Percentiles rank a stretch among this genome's conserved stretches.
Evolutionary conservation across 305 asterid species (phyloP).

Genomic region (Caryopteris hybrid): DNA sequence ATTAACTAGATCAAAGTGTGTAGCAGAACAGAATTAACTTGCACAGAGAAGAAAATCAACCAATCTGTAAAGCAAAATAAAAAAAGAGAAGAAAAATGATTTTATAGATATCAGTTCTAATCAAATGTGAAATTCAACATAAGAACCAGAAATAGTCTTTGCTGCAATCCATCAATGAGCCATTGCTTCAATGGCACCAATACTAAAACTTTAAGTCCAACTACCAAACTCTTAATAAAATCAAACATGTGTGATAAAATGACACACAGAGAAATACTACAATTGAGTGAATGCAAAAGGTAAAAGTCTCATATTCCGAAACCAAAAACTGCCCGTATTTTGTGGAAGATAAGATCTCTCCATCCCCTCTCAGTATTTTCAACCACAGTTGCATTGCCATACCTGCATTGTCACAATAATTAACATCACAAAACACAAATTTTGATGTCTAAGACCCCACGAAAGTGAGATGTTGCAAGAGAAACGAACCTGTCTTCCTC

Average conservation of each 20-base stretch:
- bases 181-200: slow-evolving; percentile 11
- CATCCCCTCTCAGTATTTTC: slow-evolving; percentile 74
- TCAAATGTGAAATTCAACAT: neutral
- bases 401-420: slow-evolving; percentile 37
- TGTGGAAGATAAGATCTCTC: slow-evolving; percentile 65
- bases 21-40: too few relatives aligned
- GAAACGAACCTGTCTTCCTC: slow-evolving; percentile 89
- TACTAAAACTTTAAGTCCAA: slow-evolving; percentile 2
- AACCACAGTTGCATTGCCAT: slow-evolving; percentile 64
- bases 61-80: too few relatives aligned
- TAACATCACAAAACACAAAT: neutral
- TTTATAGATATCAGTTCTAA: neutral
- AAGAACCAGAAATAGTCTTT: neutral
- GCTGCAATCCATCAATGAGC: neutral
- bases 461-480: neutral
- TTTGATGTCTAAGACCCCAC: neutral
- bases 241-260: slow-evolving; percentile 2
- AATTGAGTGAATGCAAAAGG: neutral
- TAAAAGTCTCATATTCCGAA: slow-evolving; percentile 41
- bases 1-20: too few relatives aligned
- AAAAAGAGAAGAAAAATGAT: too few relatives aligned
- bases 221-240: slow-evolving; percentile 12
- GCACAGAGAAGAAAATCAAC: too few relatives aligned
- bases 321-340: slow-evolving; percentile 56
- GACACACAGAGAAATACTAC: slow-evolving; percentile 16